Evolutionary conservation across 495 filamentous ascomycete species (phyloP).

Genomic region (Lentithecium fluviatile): DNA sequence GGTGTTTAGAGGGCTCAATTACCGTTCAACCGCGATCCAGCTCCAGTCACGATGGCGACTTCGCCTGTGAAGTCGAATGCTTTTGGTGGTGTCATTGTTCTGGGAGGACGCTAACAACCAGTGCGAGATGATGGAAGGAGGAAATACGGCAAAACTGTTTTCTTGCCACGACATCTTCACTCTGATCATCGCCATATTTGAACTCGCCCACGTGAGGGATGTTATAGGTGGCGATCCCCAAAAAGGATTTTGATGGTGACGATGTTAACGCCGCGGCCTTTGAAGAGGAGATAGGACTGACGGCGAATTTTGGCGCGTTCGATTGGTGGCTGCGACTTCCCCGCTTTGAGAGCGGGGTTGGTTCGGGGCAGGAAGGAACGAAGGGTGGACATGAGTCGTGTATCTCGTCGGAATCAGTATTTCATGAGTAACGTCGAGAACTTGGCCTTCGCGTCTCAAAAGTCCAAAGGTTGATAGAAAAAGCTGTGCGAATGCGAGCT

Average conservation of each 20-base stretch:
- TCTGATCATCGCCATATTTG: no score
- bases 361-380: not conserved
- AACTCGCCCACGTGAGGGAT: not conserved
- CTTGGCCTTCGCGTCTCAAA: no score
- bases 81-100: conserved; percentile 1
- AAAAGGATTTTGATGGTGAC: no score
- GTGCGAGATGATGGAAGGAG: no score
- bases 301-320: not conserved
- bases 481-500: not conserved
- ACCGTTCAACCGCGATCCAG: conserved; percentile 6
- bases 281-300: not conserved
- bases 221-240: no score
- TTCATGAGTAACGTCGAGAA: no score
- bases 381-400: not conserved
- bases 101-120: not conserved
- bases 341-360: not conserved
- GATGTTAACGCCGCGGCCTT: not conserved
- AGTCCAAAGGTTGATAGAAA: not conserved
- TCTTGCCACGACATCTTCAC: no score
- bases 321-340: not conserved
- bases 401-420: no score
- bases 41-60: conserved; percentile 12
- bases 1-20: no score
- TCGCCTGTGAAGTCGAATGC: conserved; percentile 12
- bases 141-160: no score